Evolutionary conservation across 257 asterid species (phyloP).

Genomic region (Leptodermis oblonga): DNA sequence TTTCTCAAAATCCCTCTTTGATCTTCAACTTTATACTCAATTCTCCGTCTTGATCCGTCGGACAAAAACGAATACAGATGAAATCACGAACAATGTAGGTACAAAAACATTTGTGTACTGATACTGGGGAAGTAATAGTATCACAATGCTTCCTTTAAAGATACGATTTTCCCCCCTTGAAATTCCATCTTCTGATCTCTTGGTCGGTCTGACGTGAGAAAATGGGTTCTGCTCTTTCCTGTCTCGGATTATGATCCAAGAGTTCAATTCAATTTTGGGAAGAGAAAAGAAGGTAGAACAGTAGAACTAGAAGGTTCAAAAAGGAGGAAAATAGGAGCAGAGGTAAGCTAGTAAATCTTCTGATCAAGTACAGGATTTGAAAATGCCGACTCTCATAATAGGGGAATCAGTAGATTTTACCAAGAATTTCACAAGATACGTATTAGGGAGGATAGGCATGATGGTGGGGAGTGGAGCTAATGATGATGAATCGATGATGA

Average conservation of each 20-base stretch:
- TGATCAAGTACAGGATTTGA: background rate
- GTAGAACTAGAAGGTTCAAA: background rate
- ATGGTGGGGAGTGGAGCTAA: conserved; percentile 3
- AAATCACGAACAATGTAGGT: background rate
- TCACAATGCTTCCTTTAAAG: background rate
- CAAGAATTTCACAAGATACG: background rate
- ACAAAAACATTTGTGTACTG: too few species aligned
- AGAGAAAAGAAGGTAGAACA: background rate
- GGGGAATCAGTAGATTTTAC: background rate
- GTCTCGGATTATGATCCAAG: background rate
- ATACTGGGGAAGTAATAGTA: background rate
- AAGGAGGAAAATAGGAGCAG: background rate
- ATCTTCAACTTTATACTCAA: background rate
- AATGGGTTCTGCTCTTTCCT: background rate
- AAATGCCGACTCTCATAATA: background rate
- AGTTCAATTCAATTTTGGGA: background rate
- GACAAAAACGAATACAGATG: background rate
- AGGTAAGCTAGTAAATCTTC: background rate
- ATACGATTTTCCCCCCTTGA: background rate
- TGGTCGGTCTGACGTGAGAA: background rate
- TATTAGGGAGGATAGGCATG: conserved; percentile 4
- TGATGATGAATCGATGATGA: conserved; percentile 9
- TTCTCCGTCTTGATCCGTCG: conserved; percentile 10
- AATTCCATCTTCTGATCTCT: background rate
- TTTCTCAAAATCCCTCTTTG: background rate